Base-by-base conservation (phyloP, 768 basidiomycete genomes). In the Mrakia hoshinonis region DNA sequence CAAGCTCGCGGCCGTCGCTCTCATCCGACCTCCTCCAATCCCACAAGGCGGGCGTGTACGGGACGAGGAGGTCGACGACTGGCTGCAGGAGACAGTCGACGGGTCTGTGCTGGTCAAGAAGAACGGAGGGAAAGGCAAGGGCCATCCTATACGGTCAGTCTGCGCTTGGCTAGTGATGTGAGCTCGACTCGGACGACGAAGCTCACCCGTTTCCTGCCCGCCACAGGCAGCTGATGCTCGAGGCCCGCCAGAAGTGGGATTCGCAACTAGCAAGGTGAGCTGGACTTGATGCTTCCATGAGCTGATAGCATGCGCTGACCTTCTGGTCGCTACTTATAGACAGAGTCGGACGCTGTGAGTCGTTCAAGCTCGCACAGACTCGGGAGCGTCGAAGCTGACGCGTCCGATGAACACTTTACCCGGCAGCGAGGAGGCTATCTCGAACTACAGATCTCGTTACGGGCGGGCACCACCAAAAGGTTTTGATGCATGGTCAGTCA, bases 401-500 rank as follows among this genome's bases (percentile, higher is more conserved):
- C n/a, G n/a, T n/a, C n/a, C n/a, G n/a, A n/a, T n/a, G n/a, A n/a
- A n/a, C n/a, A 31, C n/a, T 4, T 29, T n/a, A n/a, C 13, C 52
- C 39, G 1, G 2, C 38, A 67, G 66, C 48, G 51, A 31, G 2
- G 67, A 74, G 39, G 77, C 76, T 11, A 75, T 76, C 10, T 62
- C 68, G 26, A 76, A 76, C 73, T 78, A 78, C 66, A 73, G 73
- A 69, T 58, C 69, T 43, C 49, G 76, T 29, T 75, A 76, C 60
- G 74, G 73, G 1, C 47, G 70, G 26, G 24, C 54, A 10, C 77
- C 77, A 10, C 77, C 77, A 22, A 76, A 74, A 52, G 77, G 76
- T 11, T 78, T 78, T 60, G 76, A 78, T 68, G 76, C 75, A 62
- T 78, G 77, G 77, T 60, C 1, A 38, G 55, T 60, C 13, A 3